These are phyloP conservation scores for Cladobotryum mycophilum DNA, from an alignment of 2,329 filamentous ascomycete species.

Conservation along the genomic window DNA sequence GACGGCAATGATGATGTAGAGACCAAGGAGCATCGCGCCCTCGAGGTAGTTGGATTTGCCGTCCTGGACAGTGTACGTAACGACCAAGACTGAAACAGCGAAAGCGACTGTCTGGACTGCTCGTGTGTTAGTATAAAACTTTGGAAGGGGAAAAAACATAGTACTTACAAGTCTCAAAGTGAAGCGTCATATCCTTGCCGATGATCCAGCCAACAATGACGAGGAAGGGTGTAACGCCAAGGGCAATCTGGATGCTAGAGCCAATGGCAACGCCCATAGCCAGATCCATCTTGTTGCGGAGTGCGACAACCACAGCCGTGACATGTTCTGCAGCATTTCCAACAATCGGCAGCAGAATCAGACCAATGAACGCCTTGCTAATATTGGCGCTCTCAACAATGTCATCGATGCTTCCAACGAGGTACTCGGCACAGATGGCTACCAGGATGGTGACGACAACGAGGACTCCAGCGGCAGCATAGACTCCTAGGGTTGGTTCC, in stretches of 20 bases:
- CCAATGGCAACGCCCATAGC: slow-evolving; percentile 76
- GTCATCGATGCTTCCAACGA: slow-evolving; percentile 69
- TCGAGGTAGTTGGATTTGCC: slow-evolving; percentile 82
- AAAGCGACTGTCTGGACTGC: slow-evolving; percentile 69
- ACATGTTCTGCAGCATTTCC: slow-evolving; percentile 78
- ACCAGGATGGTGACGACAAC: slow-evolving; percentile 64
- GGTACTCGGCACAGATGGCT: slow-evolving; percentile 67
- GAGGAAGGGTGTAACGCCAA: slow-evolving; percentile 73
- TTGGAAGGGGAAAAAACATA: not conserved
- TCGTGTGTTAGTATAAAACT: slow-evolving; percentile 11
- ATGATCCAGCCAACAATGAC: slow-evolving; percentile 78
- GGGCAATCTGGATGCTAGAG: slow-evolving; percentile 74
- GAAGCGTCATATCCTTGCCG: slow-evolving; percentile 65
- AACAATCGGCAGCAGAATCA: slow-evolving; percentile 73
- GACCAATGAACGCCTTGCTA: slow-evolving; percentile 74
- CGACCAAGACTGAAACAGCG: slow-evolving; percentile 67
- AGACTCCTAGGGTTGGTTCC: slow-evolving; percentile 52
- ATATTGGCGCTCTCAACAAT: slow-evolving; percentile 65
- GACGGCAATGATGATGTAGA: slow-evolving; percentile 55
- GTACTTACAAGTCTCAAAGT: slow-evolving; percentile 59
- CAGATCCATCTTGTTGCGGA: slow-evolving; percentile 70
- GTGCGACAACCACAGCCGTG: slow-evolving; percentile 71
- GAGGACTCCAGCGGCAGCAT: slow-evolving; percentile 60
- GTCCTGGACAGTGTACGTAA: slow-evolving; percentile 71
- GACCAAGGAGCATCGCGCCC: slow-evolving; percentile 57